Percentiles rank a stretch among this genome's conserved stretches.
Evolutionary conservation across 1,284 basidiomycete species (phyloP).

Genomic region (Caloboletus firmus): DNA sequence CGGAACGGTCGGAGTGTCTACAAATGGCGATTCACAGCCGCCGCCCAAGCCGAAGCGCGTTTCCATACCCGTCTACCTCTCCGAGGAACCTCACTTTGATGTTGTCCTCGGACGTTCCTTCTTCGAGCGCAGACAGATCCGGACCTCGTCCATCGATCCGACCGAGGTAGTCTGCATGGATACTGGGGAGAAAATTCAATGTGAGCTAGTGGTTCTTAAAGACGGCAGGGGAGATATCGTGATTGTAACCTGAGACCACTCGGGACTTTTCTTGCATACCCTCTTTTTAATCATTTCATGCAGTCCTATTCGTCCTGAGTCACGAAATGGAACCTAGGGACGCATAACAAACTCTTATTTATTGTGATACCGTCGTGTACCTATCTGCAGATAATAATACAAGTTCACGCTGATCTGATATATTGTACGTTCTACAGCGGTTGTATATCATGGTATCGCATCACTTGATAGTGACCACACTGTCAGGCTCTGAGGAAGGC

Average conservation of each 20-base stretch:
- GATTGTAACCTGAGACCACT: slow-evolving; percentile 64
- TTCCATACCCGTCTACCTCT: slow-evolving; percentile 66
- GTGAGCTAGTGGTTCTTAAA: slow-evolving; percentile 87
- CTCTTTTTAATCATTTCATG: neutral
- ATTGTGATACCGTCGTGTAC: neutral
- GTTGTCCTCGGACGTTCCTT: slow-evolving; percentile 93
- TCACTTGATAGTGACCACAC: neutral
- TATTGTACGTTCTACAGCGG: neutral
- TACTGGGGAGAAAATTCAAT: slow-evolving; percentile 90
- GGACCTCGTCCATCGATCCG: slow-evolving; percentile 79
- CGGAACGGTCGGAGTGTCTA: slow-evolving; percentile 16
- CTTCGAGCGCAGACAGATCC: slow-evolving; percentile 88
- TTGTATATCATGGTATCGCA: neutral
- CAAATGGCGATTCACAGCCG: slow-evolving; percentile 20
- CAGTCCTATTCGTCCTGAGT: neutral
- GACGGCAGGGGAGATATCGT: slow-evolving; percentile 86
- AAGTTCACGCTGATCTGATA: neutral
- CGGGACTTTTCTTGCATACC: neutral
- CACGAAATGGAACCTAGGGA: neutral
- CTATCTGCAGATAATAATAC: neutral
- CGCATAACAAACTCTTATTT: neutral
- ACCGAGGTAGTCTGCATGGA: slow-evolving; percentile 94
- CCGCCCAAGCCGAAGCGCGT: slow-evolving; percentile 38
- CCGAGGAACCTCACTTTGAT: slow-evolving; percentile 96
- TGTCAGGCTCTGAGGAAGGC: slow-evolving; percentile 14